Percentiles rank a stretch among this genome's conserved stretches.
Evolutionary conservation across 2,329 filamentous ascomycete species (phyloP).

Genomic region (Graphiopsis chlorocephala): DNA sequence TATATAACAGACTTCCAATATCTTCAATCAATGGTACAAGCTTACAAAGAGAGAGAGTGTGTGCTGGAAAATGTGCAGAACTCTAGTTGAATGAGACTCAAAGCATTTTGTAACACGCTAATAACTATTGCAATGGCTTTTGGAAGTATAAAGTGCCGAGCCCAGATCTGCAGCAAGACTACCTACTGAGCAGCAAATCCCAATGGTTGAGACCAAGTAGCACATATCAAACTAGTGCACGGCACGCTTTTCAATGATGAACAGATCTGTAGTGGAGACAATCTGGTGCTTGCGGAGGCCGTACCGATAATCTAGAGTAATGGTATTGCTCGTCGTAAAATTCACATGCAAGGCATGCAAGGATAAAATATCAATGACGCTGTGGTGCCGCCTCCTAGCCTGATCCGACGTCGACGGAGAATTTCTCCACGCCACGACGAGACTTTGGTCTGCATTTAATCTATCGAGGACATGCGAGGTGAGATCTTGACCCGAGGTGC

Average conservation of each 20-base stretch:
- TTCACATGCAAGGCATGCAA: not conserved
- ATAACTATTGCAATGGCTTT: not conserved
- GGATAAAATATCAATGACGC: not conserved
- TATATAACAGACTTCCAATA: not conserved
- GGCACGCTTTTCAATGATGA: not conserved
- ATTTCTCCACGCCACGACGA: not conserved
- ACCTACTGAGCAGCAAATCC: not conserved
- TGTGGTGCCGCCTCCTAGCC: not conserved
- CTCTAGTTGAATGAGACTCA: not conserved
- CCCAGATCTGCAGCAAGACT: not conserved
- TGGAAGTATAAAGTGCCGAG: not conserved
- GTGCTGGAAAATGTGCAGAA: not conserved
- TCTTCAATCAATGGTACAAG: not conserved
- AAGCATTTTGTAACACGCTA: not conserved
- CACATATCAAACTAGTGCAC: not conserved
- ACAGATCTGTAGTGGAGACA: not conserved
- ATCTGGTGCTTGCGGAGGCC: not conserved
- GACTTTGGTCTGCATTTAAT: not conserved
- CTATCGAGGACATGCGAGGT: not conserved
- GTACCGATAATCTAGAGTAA: not conserved
- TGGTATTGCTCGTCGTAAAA: not conserved
- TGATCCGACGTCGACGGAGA: not conserved
- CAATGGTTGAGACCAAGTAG: not conserved
- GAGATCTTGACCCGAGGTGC: not conserved
- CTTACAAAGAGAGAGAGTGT: not conserved